Evolutionary conservation across 345 rosid species (phyloP).

Genomic region (Microcos paniculata): DNA sequence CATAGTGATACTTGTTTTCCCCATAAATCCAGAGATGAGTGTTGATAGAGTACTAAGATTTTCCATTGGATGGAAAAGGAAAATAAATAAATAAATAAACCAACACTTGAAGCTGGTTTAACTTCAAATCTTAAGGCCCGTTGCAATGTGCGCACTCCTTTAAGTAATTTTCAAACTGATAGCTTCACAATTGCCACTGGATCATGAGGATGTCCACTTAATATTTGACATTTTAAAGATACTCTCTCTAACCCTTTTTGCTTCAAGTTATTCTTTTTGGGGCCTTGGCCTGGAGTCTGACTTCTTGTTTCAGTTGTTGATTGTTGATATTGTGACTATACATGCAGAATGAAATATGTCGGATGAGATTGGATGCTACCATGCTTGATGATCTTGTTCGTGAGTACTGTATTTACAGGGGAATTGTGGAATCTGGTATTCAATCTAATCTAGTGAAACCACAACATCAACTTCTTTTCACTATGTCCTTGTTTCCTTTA

Average conservation of each 20-base stretch:
- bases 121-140: background rate
- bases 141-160: background rate
- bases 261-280: background rate
- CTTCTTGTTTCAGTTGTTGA: background rate
- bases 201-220: background rate
- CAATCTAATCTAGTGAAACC: constrained; percentile 40
- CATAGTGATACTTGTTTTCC: background rate
- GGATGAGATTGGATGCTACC: constrained; percentile 74
- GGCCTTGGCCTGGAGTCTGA: background rate
- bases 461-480: background rate
- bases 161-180: background rate
- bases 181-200: background rate
- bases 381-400: constrained; percentile 80
- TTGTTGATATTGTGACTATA: background rate
- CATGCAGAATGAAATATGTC: constrained; percentile 92
- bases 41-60: background rate
- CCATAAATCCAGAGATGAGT: background rate
- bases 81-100: constrained; percentile 2
- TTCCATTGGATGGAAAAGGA: background rate
- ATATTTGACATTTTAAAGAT: background rate
- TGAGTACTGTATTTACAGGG: constrained; percentile 93
- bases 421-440: constrained; percentile 61
- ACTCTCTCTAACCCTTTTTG: background rate
- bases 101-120: background rate
- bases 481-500: constrained; percentile 11